Percentiles rank a stretch among this genome's conserved stretches.
phyloP scores from a whole-genome alignment of 768 basidiomycete genomes.

The Tulasnella sp. region DNA sequence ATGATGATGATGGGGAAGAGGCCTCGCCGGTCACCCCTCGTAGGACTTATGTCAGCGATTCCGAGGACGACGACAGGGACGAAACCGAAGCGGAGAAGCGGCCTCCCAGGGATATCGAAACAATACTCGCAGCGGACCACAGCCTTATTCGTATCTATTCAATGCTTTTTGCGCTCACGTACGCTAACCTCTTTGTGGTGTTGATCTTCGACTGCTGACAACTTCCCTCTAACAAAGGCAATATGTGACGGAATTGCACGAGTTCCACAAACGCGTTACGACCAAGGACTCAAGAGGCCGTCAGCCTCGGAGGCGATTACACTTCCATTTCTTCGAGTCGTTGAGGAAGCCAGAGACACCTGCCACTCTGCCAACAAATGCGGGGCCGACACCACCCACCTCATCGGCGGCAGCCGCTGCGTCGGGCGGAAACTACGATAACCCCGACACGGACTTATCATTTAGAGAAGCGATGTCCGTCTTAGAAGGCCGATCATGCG shows the following conservation, averaged over 20 bases:
- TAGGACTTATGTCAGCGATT: neutral
- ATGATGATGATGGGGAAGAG: slow-evolving; percentile 24
- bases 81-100: slow-evolving; percentile 28
- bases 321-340: slow-evolving; percentile 38
- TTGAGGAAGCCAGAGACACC: slow-evolving; percentile 7
- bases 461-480: slow-evolving; percentile 37
- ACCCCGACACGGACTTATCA: slow-evolving; percentile 28
- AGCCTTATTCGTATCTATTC: slow-evolving; percentile 35
- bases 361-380: slow-evolving; percentile 17
- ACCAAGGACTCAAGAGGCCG: slow-evolving; percentile 8
- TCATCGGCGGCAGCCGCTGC: neutral
- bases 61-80: slow-evolving; percentile 27
- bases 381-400: neutral
- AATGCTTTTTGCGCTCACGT: slow-evolving; percentile 35
- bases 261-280: slow-evolving; percentile 33
- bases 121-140: slow-evolving; percentile 27
- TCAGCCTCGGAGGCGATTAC: slow-evolving; percentile 30
- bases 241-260: slow-evolving; percentile 34
- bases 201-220: slow-evolving; percentile 28
- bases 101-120: slow-evolving; percentile 11
- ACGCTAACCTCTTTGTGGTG: slow-evolving; percentile 15
- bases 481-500: slow-evolving; percentile 33
- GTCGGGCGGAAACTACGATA: slow-evolving; percentile 12
- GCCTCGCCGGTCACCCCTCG: neutral
- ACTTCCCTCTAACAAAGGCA: slow-evolving; percentile 27